A percentile compares a stretch with the other conserved stretches of the same genome.
These are phyloP conservation scores for Cladosporium colombiae DNA, from an alignment of 2,329 filamentous ascomycete genomes.

Conservation along the genomic window DNA sequence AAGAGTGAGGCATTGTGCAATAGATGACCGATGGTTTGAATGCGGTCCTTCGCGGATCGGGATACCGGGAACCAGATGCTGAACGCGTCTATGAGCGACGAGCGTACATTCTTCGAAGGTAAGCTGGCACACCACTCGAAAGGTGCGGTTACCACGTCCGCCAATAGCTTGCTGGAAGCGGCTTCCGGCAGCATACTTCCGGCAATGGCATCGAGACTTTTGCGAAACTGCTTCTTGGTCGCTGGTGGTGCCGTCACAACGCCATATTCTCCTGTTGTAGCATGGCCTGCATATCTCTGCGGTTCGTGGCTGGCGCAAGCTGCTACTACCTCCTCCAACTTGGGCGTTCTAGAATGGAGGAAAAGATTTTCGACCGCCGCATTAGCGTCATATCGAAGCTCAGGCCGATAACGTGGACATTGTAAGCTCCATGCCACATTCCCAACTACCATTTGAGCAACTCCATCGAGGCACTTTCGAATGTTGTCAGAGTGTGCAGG, in stretches of 20 bases:
- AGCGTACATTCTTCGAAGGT: neutral
- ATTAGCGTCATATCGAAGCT: neutral
- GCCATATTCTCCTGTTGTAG: neutral
- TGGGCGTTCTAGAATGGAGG: neutral
- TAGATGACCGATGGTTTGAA: neutral
- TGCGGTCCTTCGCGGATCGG: neutral
- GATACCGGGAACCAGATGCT: neutral
- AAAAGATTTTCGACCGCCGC: neutral
- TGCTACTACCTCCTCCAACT: neutral
- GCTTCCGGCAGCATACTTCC: neutral
- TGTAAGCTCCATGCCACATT: constrained; percentile 1
- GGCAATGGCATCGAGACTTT: neutral
- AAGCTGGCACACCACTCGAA: neutral
- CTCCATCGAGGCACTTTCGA: neutral
- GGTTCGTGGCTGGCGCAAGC: neutral
- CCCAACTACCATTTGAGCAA: neutral
- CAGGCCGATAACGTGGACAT: neutral
- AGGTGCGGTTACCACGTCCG: neutral
- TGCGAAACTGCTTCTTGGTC: neutral
- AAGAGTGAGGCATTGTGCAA: neutral
- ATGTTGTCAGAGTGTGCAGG: neutral
- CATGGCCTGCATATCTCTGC: neutral
- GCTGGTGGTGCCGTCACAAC: neutral
- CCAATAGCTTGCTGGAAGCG: neutral
- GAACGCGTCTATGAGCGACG: constrained; percentile 5